These are phyloP conservation scores for Theileria orientalis DNA, from an alignment of 169 alveolate genomes.

Conservation along the genomic window DNA sequence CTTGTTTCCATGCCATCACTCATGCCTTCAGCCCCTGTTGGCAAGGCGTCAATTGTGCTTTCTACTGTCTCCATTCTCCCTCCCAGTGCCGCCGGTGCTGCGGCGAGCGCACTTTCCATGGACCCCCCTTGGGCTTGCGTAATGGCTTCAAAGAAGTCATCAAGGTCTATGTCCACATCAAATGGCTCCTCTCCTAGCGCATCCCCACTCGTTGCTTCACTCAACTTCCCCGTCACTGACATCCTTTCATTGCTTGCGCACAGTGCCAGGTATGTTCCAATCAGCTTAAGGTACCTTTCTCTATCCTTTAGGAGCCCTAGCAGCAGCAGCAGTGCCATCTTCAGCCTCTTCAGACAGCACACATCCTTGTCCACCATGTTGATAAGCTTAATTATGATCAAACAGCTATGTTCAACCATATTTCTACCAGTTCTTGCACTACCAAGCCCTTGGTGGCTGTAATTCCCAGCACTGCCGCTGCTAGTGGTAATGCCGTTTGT, in stretches of 20 bases:
- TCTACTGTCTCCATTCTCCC: neutral
- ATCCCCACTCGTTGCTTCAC: neutral
- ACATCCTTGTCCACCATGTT: conserved; percentile 16
- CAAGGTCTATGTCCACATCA: conserved; percentile 15
- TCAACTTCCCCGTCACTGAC: neutral
- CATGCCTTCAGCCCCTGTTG: too few relatives aligned
- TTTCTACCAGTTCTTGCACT: neutral
- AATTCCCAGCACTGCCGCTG: neutral
- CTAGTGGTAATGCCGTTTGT: neutral
- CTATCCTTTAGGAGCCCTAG: conserved; percentile 45
- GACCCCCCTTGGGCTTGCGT: too few relatives aligned
- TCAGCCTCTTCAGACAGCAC: conserved; percentile 30
- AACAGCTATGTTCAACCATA: conserved; percentile 22
- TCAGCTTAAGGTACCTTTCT: conserved; percentile 20
- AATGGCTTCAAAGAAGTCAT: conserved; percentile 11
- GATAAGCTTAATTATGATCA: conserved; percentile 29
- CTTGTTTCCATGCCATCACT: neutral
- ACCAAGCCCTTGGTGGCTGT: neutral
- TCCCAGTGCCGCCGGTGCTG: conserved; percentile 16
- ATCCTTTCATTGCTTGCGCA: neutral
- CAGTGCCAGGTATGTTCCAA: conserved; percentile 17
- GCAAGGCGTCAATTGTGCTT: neutral
- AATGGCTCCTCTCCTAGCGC: conserved; percentile 8
- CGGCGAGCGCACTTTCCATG: conserved; percentile 12
- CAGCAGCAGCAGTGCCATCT: conserved; percentile 24